These are phyloP conservation scores for Aureobasidium sp. DNA, from an alignment of 2,329 filamentous ascomycete species.

Conservation along the genomic window DNA sequence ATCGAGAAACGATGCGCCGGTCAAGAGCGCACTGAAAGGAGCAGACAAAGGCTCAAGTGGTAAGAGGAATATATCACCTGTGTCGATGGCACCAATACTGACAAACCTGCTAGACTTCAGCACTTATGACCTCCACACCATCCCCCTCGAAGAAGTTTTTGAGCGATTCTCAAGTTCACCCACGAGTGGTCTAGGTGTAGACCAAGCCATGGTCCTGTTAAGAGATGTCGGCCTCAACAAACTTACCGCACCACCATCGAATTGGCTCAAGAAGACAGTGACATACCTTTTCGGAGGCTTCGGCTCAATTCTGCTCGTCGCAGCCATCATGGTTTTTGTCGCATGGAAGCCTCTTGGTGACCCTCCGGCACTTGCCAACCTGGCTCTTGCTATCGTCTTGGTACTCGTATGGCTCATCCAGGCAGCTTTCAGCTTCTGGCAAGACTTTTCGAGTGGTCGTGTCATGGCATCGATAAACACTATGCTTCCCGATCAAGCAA, in stretches of 20 bases:
- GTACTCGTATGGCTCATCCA: constrained; percentile 58
- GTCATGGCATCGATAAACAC: constrained; percentile 74
- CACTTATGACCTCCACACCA: constrained; percentile 59
- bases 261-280: constrained; percentile 48
- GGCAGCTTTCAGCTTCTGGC: constrained; percentile 48
- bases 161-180: constrained; percentile 50
- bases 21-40: constrained; percentile 17
- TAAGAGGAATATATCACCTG: constrained; percentile 14
- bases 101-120: constrained; percentile 20
- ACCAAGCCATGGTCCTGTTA: constrained; percentile 48
- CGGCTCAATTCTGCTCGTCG: constrained; percentile 60
- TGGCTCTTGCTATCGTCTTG: constrained; percentile 65
- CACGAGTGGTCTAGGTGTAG: constrained; percentile 49
- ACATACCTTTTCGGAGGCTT: constrained; percentile 74
- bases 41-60: constrained; percentile 19
- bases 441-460: constrained; percentile 65
- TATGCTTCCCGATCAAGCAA: constrained; percentile 68
- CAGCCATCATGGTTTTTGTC: constrained; percentile 64
- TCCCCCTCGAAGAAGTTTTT: constrained; percentile 49
- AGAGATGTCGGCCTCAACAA: constrained; percentile 58
- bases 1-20: constrained; percentile 17
- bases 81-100: constrained; percentile 1
- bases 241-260: constrained; percentile 57
- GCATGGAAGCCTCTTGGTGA: constrained; percentile 68
- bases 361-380: constrained; percentile 62